Evolutionary conservation across 2,329 filamentous ascomycete species (phyloP), one percentile per base, ranked within the genome.

Genomic region (Septoria linicola): DNA sequence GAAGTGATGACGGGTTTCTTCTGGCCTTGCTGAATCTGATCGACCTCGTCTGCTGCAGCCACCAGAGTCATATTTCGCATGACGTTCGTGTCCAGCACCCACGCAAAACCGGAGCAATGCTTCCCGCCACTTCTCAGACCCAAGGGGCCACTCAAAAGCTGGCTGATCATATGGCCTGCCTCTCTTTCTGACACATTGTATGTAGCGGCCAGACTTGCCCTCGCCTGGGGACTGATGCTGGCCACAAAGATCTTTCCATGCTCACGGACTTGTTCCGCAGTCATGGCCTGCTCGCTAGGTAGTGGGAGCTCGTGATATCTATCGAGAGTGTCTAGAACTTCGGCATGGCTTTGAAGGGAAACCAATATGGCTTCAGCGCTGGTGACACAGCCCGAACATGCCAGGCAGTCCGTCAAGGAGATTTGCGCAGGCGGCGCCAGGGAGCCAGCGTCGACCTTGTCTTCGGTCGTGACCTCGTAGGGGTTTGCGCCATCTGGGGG

Each of bases 281-380:
- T 32, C 19, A 23, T 11, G 14, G 40, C 20, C 5, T 25, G 25
- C 8, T 36, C 42, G 19, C 36, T 36, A 41, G 32, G 54, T 14
- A 60, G 25, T 11, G 41, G 47, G 44, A 63, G 49, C 48, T 67
- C 65, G 11, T 41, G 23, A 54, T 78, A 69, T 3, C 81, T 76
- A 67, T 96, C 89, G 25, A 99, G 80, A 4, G 88, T 86, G 53
- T 81, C 82, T 41, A 99, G 77, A 6, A 99, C 91, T 72, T 99
- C 93, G 31, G 84, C 82, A 70, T 99, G 93, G 60, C 89, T 95
- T 72, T 99, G 93, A 48, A 99, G 74, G 52, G 88, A 93, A 44
- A 99, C 90, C 35, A 99, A 82, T n/a, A 99, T 89, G 13, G 93
- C 93, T 73, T 99, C 93, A 40, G 93, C 93, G 4, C 91, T 96